Conservation (phyloP, 2,329 filamentous ascomycete species). For the Aotearoamyces nothofagi region DNA sequence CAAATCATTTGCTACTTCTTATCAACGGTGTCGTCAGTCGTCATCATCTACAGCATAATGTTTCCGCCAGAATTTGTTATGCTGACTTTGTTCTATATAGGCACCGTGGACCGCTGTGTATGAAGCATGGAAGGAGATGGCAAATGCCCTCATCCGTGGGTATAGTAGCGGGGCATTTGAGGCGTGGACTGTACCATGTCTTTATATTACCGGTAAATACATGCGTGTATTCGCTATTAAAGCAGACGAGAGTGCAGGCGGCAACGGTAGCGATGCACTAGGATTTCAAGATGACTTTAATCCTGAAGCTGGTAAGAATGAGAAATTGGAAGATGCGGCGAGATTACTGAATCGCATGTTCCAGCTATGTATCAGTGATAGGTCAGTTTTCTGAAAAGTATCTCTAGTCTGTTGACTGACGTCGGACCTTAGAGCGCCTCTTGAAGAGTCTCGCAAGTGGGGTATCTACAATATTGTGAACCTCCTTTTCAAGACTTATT, state of each 20-base stretch:
- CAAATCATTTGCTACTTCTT: too few species aligned
- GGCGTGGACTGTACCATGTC: slow-evolving; percentile 82
- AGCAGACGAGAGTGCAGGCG: slow-evolving; percentile 58
- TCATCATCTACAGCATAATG: too few species aligned
- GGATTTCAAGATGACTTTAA: slow-evolving; percentile 71
- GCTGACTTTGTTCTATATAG: slow-evolving; percentile 10
- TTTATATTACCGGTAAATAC: slow-evolving; percentile 80
- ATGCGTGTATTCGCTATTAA: slow-evolving; percentile 79
- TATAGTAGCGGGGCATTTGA: slow-evolving; percentile 66
- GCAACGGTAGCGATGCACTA: slow-evolving; percentile 25
- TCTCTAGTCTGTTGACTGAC: slow-evolving; percentile 4
- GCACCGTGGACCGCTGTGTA: slow-evolving; percentile 62
- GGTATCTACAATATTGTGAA: slow-evolving; percentile 92
- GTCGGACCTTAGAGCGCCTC: slow-evolving; percentile 42
- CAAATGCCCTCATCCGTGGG: slow-evolving; percentile 61
- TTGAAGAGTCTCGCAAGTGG: slow-evolving; percentile 93
- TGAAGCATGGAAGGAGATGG: slow-evolving; percentile 75
- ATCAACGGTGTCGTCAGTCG: too few species aligned
- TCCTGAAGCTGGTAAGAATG: slow-evolving; percentile 59
- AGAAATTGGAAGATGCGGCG: slow-evolving; percentile 81
- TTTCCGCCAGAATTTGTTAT: too few species aligned
- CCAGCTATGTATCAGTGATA: slow-evolving; percentile 75
- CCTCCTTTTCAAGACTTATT: slow-evolving; percentile 95
- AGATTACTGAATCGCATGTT: slow-evolving; percentile 87
- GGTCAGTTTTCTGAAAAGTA: slow-evolving; percentile 33